A percentile compares a stretch with the other conserved stretches of the same genome.
These are phyloP conservation scores for Hymenoscyphus scutula DNA, from an alignment of 2,329 filamentous ascomycete genomes.

Conservation along the genomic window DNA sequence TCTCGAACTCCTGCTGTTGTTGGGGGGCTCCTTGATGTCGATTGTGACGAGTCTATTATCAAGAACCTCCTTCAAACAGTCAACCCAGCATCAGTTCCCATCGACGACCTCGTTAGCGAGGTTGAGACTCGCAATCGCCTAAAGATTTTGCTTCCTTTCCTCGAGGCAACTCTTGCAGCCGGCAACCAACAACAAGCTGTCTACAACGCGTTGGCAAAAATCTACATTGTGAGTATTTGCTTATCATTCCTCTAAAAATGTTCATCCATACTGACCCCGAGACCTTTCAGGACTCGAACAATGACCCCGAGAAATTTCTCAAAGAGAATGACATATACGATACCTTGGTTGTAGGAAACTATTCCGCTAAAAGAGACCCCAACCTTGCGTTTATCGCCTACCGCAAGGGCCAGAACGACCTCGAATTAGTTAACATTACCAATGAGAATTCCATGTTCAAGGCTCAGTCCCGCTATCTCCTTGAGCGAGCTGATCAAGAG, in stretches of 20 bases:
- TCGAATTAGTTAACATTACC: conserved; percentile 95
- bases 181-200: conserved; percentile 96
- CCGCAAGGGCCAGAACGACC: conserved; percentile 92
- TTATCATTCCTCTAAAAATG: too few species aligned
- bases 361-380: conserved; percentile 97
- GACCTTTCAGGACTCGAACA: too few species aligned
- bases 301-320: conserved; percentile 94
- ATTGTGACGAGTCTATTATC: conserved; percentile 95
- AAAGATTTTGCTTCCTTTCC: conserved; percentile 92
- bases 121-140: conserved; percentile 95
- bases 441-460: conserved; percentile 99
- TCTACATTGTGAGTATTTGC: conserved; percentile 83
- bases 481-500: conserved; percentile 85
- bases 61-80: conserved; percentile 86
- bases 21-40: conserved; percentile 89
- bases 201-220: conserved; percentile 96
- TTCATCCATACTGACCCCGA: too few species aligned
- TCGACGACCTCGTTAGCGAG: conserved; percentile 89
- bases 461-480: conserved; percentile 90
- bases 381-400: conserved; percentile 92
- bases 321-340: conserved; percentile 98
- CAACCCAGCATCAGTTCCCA: conserved; percentile 79
- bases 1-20: conserved; percentile 87
- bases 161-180: conserved; percentile 83
- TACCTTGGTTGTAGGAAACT: conserved; percentile 87